phyloP scores from a whole-genome alignment of 169 alveolate genomes.

The Plasmodium coatneyi region DNA sequence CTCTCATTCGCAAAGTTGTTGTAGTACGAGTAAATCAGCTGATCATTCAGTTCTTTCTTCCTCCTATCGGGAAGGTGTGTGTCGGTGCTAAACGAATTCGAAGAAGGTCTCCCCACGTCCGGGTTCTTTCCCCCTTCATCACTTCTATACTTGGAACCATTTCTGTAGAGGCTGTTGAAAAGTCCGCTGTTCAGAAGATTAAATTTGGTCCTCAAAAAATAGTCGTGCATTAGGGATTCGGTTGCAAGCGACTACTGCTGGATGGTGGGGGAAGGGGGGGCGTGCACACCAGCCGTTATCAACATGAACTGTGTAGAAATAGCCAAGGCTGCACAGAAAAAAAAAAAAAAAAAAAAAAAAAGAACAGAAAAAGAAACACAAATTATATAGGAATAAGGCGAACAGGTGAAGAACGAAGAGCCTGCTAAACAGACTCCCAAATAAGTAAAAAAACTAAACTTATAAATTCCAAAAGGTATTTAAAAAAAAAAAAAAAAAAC shows the following conservation, averaged over 20 bases:
- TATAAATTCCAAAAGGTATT: background rate
- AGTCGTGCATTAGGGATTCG: constrained; percentile 21
- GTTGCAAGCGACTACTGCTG: background rate
- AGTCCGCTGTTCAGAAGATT: constrained; percentile 2
- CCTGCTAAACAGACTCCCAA: background rate
- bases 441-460: background rate
- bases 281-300: background rate
- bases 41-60: constrained; percentile 12
- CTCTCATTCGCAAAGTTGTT: constrained; percentile 6
- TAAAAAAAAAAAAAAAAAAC: background rate
- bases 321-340: background rate
- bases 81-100: background rate
- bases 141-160: background rate
- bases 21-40: constrained; percentile 46
- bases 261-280: background rate
- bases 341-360: background rate
- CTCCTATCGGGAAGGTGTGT: background rate
- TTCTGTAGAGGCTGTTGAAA: constrained; percentile 13
- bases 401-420: background rate
- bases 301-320: background rate
- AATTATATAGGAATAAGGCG: background rate
- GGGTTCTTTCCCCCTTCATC: background rate
- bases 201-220: constrained; percentile 10
- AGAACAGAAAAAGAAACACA: background rate
- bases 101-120: background rate